phyloP scores from a whole-genome alignment of 2,329 filamentous ascomycete species.

The Myrmaecium sp. region DNA sequence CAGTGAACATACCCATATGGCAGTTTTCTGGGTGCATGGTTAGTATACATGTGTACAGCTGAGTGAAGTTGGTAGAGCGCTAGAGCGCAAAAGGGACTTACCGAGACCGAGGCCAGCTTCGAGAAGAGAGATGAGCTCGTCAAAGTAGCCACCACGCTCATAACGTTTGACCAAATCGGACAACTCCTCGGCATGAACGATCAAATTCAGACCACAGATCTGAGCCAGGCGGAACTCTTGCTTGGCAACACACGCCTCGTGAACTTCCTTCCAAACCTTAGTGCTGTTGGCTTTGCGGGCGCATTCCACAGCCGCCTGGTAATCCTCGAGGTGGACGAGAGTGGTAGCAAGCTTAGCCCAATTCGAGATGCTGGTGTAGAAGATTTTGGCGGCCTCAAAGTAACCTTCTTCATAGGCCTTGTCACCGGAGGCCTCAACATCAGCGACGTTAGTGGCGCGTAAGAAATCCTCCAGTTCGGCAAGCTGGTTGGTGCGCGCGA shows the following conservation, averaged over 20 bases:
- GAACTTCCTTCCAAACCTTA: constrained; percentile 98
- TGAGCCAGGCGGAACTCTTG: constrained; percentile 98
- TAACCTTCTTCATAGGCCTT: constrained; percentile 91
- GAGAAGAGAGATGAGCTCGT: constrained; percentile 85
- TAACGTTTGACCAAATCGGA: constrained; percentile 90
- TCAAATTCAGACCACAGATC: constrained; percentile 95
- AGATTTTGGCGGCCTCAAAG: constrained; percentile 96
- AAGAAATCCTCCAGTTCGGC: constrained; percentile 93
- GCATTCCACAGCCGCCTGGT: constrained; percentile 94
- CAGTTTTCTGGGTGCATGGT: no score
- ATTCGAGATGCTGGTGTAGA: constrained; percentile 96
- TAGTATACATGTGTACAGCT: no score
- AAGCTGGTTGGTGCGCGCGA: constrained; percentile 79
- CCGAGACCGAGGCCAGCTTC: constrained; percentile 89
- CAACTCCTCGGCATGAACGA: constrained; percentile 92
- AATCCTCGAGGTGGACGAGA: constrained; percentile 89
- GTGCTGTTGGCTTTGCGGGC: constrained; percentile 98
- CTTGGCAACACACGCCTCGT: constrained; percentile 88
- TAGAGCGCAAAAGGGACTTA: no score
- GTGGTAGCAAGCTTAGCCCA: constrained; percentile 98
- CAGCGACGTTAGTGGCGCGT: constrained; percentile 79
- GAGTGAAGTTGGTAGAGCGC: no score
- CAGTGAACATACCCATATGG: constrained; percentile 96
- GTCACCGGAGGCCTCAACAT: constrained; percentile 92
- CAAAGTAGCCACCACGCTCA: constrained; percentile 92